Evolutionary conservation across 148 eudicot genomes (phyloP).

Genomic region (Limonium bicolor): DNA sequence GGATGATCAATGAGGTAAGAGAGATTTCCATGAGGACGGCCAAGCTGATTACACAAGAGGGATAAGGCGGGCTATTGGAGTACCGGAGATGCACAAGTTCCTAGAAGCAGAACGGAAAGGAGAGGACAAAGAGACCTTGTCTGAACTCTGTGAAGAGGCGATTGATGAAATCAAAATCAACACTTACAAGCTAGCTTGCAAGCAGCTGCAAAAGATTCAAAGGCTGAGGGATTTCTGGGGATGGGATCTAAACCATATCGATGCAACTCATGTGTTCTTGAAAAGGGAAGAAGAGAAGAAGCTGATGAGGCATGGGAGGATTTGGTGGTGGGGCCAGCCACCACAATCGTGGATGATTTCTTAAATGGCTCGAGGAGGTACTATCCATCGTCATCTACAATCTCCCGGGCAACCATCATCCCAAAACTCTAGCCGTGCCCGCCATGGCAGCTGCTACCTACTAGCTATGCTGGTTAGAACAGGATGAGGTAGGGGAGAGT

Average conservation of each 20-base stretch:
- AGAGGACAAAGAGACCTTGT: conserved; percentile 17
- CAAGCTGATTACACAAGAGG: conserved; percentile 42
- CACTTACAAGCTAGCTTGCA: conserved; percentile 39
- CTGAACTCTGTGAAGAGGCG: conserved; percentile 25
- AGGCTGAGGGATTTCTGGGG: conserved; percentile 41
- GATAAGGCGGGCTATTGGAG: conserved; percentile 72
- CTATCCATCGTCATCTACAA: not conserved
- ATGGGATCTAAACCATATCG: conserved; percentile 47
- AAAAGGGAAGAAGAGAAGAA: conserved; percentile 17
- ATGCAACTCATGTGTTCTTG: conserved; percentile 55
- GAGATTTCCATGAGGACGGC: conserved; percentile 28
- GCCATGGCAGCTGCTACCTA: conserved; percentile 1
- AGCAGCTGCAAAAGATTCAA: conserved; percentile 50
- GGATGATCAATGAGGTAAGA: conserved; percentile 55
- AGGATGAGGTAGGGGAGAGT: not conserved
- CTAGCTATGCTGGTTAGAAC: not conserved
- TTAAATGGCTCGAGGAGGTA: not conserved
- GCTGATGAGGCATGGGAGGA: conserved; percentile 18
- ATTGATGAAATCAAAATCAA: conserved; percentile 50
- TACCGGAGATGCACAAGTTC: conserved; percentile 56
- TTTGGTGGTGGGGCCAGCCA: conserved; percentile 13
- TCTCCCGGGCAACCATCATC: not conserved
- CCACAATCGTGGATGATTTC: conserved; percentile 10
- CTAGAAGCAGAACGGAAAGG: conserved; percentile 26
- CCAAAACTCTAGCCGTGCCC: not conserved